These are phyloP conservation scores for Cercophora newfieldiana DNA, from an alignment of 495 filamentous ascomycete species.

Conservation along the genomic window DNA sequence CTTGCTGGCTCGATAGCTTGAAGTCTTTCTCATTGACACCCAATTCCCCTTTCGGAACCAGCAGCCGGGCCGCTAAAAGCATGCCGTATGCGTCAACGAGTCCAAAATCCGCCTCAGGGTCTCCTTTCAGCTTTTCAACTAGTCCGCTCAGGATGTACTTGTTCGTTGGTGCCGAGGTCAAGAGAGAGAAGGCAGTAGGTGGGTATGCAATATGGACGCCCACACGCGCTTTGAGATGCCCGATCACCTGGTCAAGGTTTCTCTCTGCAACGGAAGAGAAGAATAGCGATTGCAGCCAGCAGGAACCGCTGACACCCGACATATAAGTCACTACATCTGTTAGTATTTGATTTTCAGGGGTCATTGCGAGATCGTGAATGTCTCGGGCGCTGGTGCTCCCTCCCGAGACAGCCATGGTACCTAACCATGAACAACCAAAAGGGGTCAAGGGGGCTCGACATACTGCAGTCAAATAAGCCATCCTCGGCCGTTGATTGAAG, in stretches of 20 bases:
- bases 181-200: constrained; percentile 70
- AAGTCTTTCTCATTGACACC: constrained; percentile 73
- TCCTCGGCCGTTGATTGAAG: constrained; percentile 77
- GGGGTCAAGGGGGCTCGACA: too few species aligned
- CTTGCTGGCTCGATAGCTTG: constrained; percentile 81
- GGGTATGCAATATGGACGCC: constrained; percentile 90
- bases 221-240: constrained; percentile 82
- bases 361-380: too few species aligned
- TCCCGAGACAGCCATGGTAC: too few species aligned
- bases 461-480: constrained; percentile 88
- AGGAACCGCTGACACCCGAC: constrained; percentile 90
- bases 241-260: constrained; percentile 65
- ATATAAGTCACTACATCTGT: too few species aligned
- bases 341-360: too few species aligned
- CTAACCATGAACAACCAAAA: too few species aligned
- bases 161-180: constrained; percentile 83
- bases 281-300: constrained; percentile 90
- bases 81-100: constrained; percentile 92
- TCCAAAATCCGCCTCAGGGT: constrained; percentile 77
- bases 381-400: too few species aligned
- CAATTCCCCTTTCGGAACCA: constrained; percentile 84
- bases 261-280: constrained; percentile 75
- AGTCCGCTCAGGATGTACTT: constrained; percentile 86
- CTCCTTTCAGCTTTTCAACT: constrained; percentile 85
- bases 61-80: constrained; percentile 74